Evolutionary conservation across 2,329 filamentous ascomycete genomes (phyloP), one percentile per base, ranked within the genome.

Genomic region (Aphanoascus verrucosus): DNA sequence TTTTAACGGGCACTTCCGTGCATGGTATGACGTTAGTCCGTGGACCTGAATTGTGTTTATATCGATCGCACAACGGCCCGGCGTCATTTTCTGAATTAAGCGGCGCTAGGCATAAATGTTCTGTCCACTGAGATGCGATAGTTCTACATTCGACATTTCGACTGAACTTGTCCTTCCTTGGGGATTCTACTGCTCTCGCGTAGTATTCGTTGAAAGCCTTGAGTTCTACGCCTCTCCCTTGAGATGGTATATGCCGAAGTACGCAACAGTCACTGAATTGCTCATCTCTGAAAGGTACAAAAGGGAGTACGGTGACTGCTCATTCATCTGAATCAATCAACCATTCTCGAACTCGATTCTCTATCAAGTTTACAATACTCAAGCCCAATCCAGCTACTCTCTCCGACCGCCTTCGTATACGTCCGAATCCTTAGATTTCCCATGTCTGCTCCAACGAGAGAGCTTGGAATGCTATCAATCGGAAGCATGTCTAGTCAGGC

Each of bases 401-500:
- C 44, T 46, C 8, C 15, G n/a, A 14, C 14, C 15, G 7, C n/a
- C n/a, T 42, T n/a, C 32, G 11, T 15, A 37, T 20, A 8, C 28
- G 52, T 56, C 37, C 51, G 48, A 51, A 55, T 2, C 56, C 51
- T 61, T 11, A 48, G 28, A 14, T 44, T 54, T 49, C 56, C 60
- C 56, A 72, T 72, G 69, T 68, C 69, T 58, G 60, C 68, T 52
- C 69, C 70, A 54, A 69, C 67, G 37, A 66, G 62, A 55, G 63
- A 70, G 58, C 64, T 72, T 41, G 63, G 62, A 55, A 64, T 62
- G 58, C 65, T 72, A 54, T 71, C 68, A 50, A 67, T 72, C 55
- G 64, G 62, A 56, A 63, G 59, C 51, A 67, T 71, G 64, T 58
- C 65, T 52, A 60, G 57, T 46, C 60, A 66, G 46, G 57, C 60